Conservation (phyloP, 140 eudicot species). For the Senecio squalidus region DNA sequence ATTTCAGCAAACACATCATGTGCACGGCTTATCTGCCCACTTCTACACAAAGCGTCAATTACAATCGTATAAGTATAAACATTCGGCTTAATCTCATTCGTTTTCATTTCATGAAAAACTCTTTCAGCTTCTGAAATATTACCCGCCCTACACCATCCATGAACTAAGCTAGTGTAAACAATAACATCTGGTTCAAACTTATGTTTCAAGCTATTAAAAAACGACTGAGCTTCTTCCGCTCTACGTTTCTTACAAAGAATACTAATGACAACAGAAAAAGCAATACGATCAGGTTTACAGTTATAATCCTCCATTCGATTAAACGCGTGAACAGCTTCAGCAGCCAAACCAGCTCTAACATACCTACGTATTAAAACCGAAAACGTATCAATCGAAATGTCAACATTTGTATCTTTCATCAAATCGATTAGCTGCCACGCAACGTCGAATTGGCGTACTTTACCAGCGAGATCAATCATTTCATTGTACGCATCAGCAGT, state of each 20-base stretch:
- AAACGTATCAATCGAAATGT: conserved; percentile 39
- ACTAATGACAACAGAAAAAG: conserved; percentile 49
- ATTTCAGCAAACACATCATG: conserved; percentile 91
- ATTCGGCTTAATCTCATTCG: conserved; percentile 58
- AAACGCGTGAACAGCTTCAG: conserved; percentile 67
- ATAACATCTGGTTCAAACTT: conserved; percentile 70
- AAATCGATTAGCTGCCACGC: conserved; percentile 66
- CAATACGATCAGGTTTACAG: conserved; percentile 46
- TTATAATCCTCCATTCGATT: conserved; percentile 73
- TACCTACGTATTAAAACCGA: conserved; percentile 55
- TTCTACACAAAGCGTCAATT: conserved; percentile 76
- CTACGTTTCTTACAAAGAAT: conserved; percentile 63
- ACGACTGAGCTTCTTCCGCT: conserved; percentile 70
- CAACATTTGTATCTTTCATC: conserved; percentile 41
- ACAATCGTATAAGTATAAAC: conserved; percentile 77
- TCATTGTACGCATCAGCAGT: conserved; percentile 42
- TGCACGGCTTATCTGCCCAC: conserved; percentile 81
- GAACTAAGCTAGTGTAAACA: conserved; percentile 64
- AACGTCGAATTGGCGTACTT: conserved; percentile 57
- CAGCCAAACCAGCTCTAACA: conserved; percentile 73
- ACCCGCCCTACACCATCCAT: conserved; percentile 90
- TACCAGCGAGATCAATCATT: conserved; percentile 79
- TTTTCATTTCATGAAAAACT: conserved; percentile 73
- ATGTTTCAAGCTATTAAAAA: conserved; percentile 60
- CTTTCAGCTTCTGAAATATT: conserved; percentile 63